Evolutionary conservation across 805 yeast species (phyloP).

Genomic region (Kluyveromyces aestuarii): DNA sequence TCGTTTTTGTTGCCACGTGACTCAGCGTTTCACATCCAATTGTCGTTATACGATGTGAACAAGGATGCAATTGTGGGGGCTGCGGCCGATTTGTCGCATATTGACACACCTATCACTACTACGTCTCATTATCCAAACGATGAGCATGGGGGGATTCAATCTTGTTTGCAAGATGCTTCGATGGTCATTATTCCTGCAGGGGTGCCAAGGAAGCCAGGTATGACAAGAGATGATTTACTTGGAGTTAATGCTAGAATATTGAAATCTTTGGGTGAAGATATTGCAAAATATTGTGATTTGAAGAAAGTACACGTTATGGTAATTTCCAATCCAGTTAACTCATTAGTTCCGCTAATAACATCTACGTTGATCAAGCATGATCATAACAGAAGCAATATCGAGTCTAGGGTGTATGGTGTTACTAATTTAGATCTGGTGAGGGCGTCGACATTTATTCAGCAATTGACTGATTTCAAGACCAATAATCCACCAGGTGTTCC

Average conservation of each 20-base stretch:
- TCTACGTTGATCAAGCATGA: slow-evolving; percentile 28
- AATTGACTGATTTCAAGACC: slow-evolving; percentile 39
- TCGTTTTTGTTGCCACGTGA: slow-evolving; percentile 15
- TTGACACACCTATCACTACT: slow-evolving; percentile 57
- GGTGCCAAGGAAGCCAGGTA: slow-evolving; percentile 88
- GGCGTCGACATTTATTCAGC: slow-evolving; percentile 65
- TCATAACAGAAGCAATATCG: slow-evolving; percentile 47
- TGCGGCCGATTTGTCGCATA: slow-evolving; percentile 80
- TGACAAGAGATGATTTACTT: slow-evolving; percentile 87
- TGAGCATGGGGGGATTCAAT: slow-evolving; percentile 22
- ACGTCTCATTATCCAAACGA: slow-evolving; percentile 48
- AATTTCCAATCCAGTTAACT: slow-evolving; percentile 90
- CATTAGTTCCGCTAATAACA: slow-evolving; percentile 80
- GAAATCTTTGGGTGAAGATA: slow-evolving; percentile 60
- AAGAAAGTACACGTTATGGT: slow-evolving; percentile 72
- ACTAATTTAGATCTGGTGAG: slow-evolving; percentile 84
- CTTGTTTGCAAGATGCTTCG: slow-evolving; percentile 19
- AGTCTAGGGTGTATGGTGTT: slow-evolving; percentile 74
- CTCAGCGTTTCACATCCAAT: slow-evolving; percentile 39
- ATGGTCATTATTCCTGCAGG: slow-evolving; percentile 61
- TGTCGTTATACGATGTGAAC: slow-evolving; percentile 79
- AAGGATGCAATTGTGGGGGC: slow-evolving; percentile 59
- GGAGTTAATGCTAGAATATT: slow-evolving; percentile 78
- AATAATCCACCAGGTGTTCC: slow-evolving; percentile 45
- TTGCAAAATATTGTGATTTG: slow-evolving; percentile 48